A percentile compares a stretch with the other conserved stretches of the same genome.
Evolutionary conservation across 2,329 filamentous ascomycete genomes (phyloP).

Genomic region (Zymoseptoria pseudotritici): DNA sequence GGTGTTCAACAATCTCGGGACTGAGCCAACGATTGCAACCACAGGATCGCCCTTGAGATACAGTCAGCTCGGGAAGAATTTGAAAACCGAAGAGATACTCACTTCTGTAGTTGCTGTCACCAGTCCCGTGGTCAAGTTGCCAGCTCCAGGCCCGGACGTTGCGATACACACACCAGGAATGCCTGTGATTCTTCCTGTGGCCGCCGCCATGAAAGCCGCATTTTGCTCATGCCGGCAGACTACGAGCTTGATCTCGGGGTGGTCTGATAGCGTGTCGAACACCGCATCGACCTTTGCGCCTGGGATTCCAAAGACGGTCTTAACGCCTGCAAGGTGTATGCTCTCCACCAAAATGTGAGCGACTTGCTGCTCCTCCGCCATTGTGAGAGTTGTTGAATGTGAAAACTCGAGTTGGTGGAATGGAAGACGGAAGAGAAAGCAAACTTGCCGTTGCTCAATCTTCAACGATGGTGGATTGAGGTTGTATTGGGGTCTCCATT

Average conservation of each 20-base stretch:
- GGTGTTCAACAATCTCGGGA: slow-evolving; percentile 38
- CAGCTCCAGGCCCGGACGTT: slow-evolving; percentile 42
- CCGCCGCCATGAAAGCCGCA: slow-evolving; percentile 45
- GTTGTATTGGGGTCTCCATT: too few relatives aligned
- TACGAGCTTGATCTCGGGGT: slow-evolving; percentile 41
- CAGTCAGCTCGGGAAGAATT: neutral
- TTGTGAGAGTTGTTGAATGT: neutral
- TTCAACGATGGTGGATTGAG: neutral
- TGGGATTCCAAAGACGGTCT: slow-evolving; percentile 42
- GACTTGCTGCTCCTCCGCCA: slow-evolving; percentile 22
- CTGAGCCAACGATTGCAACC: slow-evolving; percentile 43
- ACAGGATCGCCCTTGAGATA: slow-evolving; percentile 34
- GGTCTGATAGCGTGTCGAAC: slow-evolving; percentile 41
- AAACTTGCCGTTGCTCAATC: neutral
- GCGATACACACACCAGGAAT: slow-evolving; percentile 41
- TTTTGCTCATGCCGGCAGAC: slow-evolving; percentile 46
- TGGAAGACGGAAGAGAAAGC: neutral
- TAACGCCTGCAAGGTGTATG: slow-evolving; percentile 38
- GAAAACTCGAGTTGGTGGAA: neutral
- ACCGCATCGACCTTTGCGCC: slow-evolving; percentile 40
- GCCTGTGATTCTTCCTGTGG: slow-evolving; percentile 41
- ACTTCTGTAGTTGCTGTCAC: slow-evolving; percentile 42
- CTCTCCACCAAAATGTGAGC: slow-evolving; percentile 29
- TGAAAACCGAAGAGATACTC: neutral
- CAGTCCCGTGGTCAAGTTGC: slow-evolving; percentile 41